These are phyloP conservation scores for Coemansia sp. DNA, from an alignment of 192 early-diverging fungal genomes.

Conservation along the genomic window DNA sequence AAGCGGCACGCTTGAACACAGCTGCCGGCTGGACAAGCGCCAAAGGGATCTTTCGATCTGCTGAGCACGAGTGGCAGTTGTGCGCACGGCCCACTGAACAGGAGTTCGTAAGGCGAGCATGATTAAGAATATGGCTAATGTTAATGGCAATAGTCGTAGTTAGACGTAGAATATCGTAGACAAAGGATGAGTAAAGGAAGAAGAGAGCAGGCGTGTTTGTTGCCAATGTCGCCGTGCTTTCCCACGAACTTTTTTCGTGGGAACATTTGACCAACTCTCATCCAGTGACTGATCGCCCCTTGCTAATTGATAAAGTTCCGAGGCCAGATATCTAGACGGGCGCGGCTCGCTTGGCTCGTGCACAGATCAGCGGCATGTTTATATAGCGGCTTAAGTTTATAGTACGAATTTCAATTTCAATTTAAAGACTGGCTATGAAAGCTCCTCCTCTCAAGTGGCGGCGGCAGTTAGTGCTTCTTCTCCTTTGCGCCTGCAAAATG, in stretches of 20 bases:
- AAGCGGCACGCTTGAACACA: not conserved
- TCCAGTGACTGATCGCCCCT: not conserved
- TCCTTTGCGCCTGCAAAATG: slow-evolving; percentile 53
- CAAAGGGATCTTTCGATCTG: not conserved
- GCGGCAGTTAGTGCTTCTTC: slow-evolving; percentile 29
- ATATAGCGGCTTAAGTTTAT: not conserved
- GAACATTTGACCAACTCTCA: not conserved
- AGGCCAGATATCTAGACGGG: not conserved
- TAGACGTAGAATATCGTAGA: no score
- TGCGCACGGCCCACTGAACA: not conserved
- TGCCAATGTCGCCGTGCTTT: no score
- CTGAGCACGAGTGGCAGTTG: not conserved
- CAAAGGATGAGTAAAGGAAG: not conserved
- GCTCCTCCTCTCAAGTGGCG: not conserved
- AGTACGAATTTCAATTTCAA: not conserved
- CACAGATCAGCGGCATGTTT: not conserved
- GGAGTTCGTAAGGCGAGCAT: not conserved
- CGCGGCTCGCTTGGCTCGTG: not conserved
- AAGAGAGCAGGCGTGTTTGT: not conserved
- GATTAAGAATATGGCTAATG: not conserved
- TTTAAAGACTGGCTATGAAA: not conserved
- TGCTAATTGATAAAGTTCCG: no score
- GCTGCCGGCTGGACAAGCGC: not conserved
- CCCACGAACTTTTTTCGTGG: not conserved
- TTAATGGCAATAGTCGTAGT: not conserved